These are phyloP conservation scores for Candida dubliniensis DNA, from an alignment of 1,139 yeast genomes.

Conservation along the genomic window DNA sequence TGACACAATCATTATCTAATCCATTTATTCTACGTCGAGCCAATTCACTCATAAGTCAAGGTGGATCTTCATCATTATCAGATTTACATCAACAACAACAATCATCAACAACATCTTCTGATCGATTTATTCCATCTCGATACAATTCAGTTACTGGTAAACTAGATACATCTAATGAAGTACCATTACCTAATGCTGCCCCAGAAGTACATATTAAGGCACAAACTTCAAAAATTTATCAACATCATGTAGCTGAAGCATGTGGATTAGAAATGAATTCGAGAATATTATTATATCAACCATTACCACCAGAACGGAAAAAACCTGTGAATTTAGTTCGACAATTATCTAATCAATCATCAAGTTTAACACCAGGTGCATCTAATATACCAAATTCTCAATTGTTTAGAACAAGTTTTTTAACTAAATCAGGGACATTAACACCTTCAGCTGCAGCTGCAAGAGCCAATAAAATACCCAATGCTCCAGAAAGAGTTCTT, in stretches of 20 bases:
- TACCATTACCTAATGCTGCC: slow-evolving; percentile 45
- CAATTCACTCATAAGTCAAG: slow-evolving; percentile 32
- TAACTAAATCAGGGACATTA: slow-evolving; percentile 16
- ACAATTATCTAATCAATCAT: slow-evolving; percentile 22
- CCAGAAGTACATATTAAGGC: slow-evolving; percentile 62
- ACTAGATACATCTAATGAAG: slow-evolving; percentile 28
- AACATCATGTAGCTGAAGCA: slow-evolving; percentile 88
- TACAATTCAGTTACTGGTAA: slow-evolving; percentile 45
- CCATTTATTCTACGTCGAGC: slow-evolving; percentile 34
- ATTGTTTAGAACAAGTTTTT: slow-evolving; percentile 9
- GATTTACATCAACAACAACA: slow-evolving; percentile 26
- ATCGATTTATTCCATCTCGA: slow-evolving; percentile 48
- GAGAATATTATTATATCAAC: slow-evolving; percentile 83
- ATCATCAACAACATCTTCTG: slow-evolving; percentile 27
- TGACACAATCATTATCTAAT: slow-evolving; percentile 13
- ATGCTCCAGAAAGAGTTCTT: slow-evolving; percentile 87
- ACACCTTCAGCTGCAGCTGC: slow-evolving; percentile 55
- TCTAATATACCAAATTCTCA: not conserved
- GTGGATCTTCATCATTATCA: slow-evolving; percentile 23
- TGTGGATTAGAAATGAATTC: slow-evolving; percentile 87
- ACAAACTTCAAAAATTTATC: slow-evolving; percentile 70
- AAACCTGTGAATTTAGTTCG: slow-evolving; percentile 54
- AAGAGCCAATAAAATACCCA: slow-evolving; percentile 69
- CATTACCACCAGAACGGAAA: slow-evolving; percentile 76
- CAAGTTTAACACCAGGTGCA: slow-evolving; percentile 9